These are phyloP conservation scores for Boletus tylopilopsis DNA, from an alignment of 768 basidiomycete genomes.

Conservation along the genomic window DNA sequence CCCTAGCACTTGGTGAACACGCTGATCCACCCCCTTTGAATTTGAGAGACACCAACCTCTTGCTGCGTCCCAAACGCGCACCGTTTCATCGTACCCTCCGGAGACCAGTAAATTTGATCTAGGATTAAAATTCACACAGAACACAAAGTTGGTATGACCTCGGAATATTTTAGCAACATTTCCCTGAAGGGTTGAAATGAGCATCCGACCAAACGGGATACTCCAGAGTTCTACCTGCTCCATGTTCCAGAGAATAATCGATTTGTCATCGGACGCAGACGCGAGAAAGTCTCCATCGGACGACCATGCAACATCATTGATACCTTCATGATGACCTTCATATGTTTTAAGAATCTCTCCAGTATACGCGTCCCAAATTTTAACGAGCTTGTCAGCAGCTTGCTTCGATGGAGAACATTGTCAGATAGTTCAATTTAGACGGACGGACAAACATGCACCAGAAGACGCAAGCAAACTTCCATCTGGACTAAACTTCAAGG, in stretches of 20 bases:
- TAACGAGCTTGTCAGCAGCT: slow-evolving; percentile 83
- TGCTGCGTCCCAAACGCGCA: slow-evolving; percentile 95
- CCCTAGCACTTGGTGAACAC: slow-evolving; percentile 41
- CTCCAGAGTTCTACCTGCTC: slow-evolving; percentile 45
- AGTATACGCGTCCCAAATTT: slow-evolving; percentile 73
- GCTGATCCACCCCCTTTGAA: neutral
- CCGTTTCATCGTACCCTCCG: slow-evolving; percentile 93
- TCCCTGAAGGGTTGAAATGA: slow-evolving; percentile 37
- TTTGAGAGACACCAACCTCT: slow-evolving; percentile 49
- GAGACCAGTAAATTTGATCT: slow-evolving; percentile 88
- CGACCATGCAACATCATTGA: slow-evolving; percentile 92
- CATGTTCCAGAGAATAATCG: slow-evolving; percentile 80
- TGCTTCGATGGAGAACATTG: slow-evolving; percentile 38
- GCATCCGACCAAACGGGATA: neutral
- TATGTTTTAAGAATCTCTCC: slow-evolving; percentile 73
- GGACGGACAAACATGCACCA: slow-evolving; percentile 48
- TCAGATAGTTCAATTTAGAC: slow-evolving; percentile 6
- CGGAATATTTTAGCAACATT: slow-evolving; percentile 60
- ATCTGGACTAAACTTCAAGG: slow-evolving; percentile 86
- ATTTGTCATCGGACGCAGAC: slow-evolving; percentile 92
- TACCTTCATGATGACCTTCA: slow-evolving; percentile 72
- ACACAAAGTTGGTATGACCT: slow-evolving; percentile 92
- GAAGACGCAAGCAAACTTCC: slow-evolving; percentile 79
- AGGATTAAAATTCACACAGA: slow-evolving; percentile 90
- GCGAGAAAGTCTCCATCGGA: slow-evolving; percentile 78